Percentiles rank a stretch among this genome's conserved stretches.
Conservation (phyloP, 768 basidiomycete species). For the Suillus paluster region DNA sequence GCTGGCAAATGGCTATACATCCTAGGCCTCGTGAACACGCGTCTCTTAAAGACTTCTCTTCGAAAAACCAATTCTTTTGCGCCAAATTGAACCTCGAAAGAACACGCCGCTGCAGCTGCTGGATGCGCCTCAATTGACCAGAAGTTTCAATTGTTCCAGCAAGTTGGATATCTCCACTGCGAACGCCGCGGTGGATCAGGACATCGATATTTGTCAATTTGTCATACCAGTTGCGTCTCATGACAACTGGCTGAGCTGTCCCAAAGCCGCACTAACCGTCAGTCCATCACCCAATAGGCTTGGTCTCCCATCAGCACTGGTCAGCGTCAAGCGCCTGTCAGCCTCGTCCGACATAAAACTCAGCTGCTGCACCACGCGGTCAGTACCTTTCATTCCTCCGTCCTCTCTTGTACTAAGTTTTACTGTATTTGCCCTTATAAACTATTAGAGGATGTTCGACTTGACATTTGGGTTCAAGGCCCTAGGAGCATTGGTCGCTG, state of each 20-base stretch:
- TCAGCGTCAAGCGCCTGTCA: not conserved
- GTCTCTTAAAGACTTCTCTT: too few species aligned
- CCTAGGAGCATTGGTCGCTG: slow-evolving; percentile 20
- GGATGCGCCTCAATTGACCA: too few species aligned
- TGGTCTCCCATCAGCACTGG: not conserved
- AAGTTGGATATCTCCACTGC: not conserved
- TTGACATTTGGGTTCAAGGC: slow-evolving; percentile 16
- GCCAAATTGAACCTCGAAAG: too few species aligned
- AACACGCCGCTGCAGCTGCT: too few species aligned
- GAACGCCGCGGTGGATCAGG: not conserved
- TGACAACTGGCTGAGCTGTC: not conserved
- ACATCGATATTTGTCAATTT: not conserved
- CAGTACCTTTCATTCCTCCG: not conserved
- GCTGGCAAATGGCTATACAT: too few species aligned
- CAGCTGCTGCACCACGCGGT: not conserved
- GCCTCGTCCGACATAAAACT: not conserved
- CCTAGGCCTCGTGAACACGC: too few species aligned
- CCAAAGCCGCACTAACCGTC: not conserved
- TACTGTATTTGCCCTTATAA: not conserved
- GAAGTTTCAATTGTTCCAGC: too few species aligned
- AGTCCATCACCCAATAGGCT: not conserved
- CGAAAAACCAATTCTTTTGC: too few species aligned
- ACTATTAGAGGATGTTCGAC: slow-evolving; percentile 17
- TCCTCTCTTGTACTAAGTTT: not conserved
- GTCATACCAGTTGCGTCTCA: not conserved